A percentile compares a stretch with the other conserved stretches of the same genome.
phyloP scores from a whole-genome alignment of 306 rosid genomes.

The peach (Prunus persica) region DNA sequence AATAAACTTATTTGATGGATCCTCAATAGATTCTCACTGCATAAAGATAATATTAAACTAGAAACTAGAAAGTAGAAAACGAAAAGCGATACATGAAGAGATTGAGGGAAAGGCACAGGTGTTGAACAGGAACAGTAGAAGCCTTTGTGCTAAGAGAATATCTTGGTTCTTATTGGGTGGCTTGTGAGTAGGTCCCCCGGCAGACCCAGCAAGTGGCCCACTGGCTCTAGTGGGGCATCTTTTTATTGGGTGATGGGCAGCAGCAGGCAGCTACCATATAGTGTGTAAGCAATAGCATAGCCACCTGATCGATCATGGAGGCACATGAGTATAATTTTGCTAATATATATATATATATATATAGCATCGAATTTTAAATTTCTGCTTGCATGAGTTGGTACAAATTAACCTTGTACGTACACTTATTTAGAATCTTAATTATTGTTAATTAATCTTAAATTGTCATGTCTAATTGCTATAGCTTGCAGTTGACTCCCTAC shows the following conservation, averaged over 20 bases:
- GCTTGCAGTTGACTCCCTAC: not conserved
- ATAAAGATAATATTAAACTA: too few relatives aligned
- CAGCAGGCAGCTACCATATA: slow-evolving; percentile 14
- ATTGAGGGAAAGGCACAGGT: slow-evolving; percentile 12
- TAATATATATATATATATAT: not conserved
- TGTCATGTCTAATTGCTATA: not conserved
- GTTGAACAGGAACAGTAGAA: slow-evolving; percentile 25
- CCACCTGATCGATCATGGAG: slow-evolving; percentile 56
- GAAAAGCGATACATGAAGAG: not conserved
- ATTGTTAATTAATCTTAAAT: not conserved
- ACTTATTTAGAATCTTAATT: not conserved
- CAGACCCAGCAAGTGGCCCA: slow-evolving; percentile 13
- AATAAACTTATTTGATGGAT: rapidly evolving
- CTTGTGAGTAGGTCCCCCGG: slow-evolving; percentile 55
- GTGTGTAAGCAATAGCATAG: slow-evolving; percentile 9
- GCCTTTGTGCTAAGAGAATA: slow-evolving; percentile 40
- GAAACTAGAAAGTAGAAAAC: not conserved
- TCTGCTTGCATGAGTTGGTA: not conserved
- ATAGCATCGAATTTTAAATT: not conserved
- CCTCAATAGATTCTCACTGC: rapidly evolving
- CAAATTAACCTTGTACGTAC: not conserved
- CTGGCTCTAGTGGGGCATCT: slow-evolving; percentile 37
- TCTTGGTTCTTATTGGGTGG: slow-evolving; percentile 46
- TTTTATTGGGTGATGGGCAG: slow-evolving; percentile 58
- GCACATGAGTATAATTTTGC: slow-evolving; percentile 46